Base-by-base conservation (phyloP, 352 stramenopile species). In the Plasmopara viticola region DNA sequence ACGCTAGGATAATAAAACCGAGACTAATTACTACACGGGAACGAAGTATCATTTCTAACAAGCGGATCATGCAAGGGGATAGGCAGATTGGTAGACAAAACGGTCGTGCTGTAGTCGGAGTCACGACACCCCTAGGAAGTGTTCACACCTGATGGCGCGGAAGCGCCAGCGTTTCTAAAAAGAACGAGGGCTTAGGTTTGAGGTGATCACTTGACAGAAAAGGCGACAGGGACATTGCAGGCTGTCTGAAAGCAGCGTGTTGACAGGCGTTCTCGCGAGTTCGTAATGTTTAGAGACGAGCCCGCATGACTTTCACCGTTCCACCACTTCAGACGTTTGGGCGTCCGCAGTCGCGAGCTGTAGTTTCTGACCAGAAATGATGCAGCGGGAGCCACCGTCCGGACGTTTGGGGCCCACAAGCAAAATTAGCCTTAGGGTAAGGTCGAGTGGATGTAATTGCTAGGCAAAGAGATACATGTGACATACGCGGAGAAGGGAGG, bases 291-390 rank as follows among this genome's bases (percentile, higher is more conserved):
- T 38, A 38, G 33, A 14, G 13, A 14, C 9, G 33, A 14, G 41
- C 41, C 58, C 31, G 6, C 31, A 35, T 12, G 10, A 35, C 31
- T 35, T 35, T 12, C 1, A 35, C 5, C 31, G 10, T 2, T 64
- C 31, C 10, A 35, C 10, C 31, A 35, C 7, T 64, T 44, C 51
- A 64, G 57, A 40, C 44, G 37, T 59, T 45, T 53, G 55, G 41
- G 10, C 31, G 31, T 35, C 10, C 5, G 20, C 31, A 35, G 31
- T 35, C 10, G 6, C 31, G 31, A 35, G 31, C 31, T 35, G 31
- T 35, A 35, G 31, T 35, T 35, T 35, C 31, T 35, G 43, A 49
- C 42, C 53, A 56, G 53, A 41, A 38, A 18, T 35, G 10, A 35
- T 35, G 4, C 10, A 35, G 7, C 31, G 31, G 20, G 1, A 25